Evolutionary conservation across 2,329 filamentous ascomycete species (phyloP), one percentile per base, ranked within the genome.

Genomic region (Coniella lustricola): DNA sequence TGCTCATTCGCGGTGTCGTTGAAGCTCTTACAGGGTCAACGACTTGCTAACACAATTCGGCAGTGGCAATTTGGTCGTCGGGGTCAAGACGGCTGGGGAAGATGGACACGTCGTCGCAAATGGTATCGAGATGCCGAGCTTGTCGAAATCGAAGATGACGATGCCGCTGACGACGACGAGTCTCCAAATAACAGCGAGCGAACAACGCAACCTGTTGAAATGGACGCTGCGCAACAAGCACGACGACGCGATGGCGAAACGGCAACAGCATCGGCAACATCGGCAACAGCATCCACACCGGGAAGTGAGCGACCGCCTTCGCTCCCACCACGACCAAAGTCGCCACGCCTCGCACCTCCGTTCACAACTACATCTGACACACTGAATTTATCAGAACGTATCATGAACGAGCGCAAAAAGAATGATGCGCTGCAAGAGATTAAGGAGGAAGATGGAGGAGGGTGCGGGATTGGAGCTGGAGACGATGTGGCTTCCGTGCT

Each of bases 61-160:
- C 42, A 94, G 85, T 98, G 93, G 93, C 84, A 90, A 63, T 85
- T 88, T 57, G 90, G 90, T 16, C 84, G 87, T 14, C 79, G 89
- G 51, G 88, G 87, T 3, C 76, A 80, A 62, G 93, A 98, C 59
- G 88, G 90, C 46, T 98, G 93, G 93, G 87, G 87, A 35, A 82
- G 89, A 49, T 98, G 95, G 75, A 98, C 93, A 0, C 81, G 93
- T 13, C 81, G 93, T 18, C 74, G 93, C 54, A 96, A 97, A 68
- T 98, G 93, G 93, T 93, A 89, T 62, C 86, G 93, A 34, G 93
- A 97, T 62, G 93, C 93, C 9, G 93, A 98, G 68, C 78, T 98
- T 3, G 88, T 96, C 31, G 93, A 98, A 62, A 70, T 84, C 9
- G 67, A 71, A 17, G 62, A 62, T 4, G 60, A 54, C 3, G 58